Evolutionary conservation across 495 filamentous ascomycete species (phyloP).

Genomic region (Echria macrotheca): DNA sequence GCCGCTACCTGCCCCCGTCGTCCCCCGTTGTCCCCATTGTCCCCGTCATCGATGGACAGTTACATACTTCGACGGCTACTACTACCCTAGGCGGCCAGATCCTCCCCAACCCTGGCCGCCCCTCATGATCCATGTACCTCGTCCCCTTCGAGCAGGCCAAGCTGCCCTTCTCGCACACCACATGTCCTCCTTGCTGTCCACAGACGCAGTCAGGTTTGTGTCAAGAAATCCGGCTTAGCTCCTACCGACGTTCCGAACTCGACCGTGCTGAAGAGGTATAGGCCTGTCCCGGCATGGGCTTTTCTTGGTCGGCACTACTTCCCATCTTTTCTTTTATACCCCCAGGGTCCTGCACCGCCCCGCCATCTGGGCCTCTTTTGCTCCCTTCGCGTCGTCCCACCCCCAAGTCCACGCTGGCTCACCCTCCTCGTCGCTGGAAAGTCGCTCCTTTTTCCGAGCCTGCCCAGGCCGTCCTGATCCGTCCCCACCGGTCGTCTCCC

Average conservation of each 20-base stretch:
- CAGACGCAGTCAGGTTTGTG: constrained; percentile 45
- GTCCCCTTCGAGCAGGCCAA: constrained; percentile 40
- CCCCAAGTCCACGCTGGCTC: constrained; percentile 30
- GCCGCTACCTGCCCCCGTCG: constrained; percentile 16
- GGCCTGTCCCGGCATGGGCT: constrained; percentile 30
- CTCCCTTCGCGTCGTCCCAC: constrained; percentile 33
- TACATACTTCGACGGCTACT: constrained; percentile 31
- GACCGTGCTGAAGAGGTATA: constrained; percentile 40
- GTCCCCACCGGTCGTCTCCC: constrained; percentile 17
- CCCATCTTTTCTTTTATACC: constrained; percentile 40
- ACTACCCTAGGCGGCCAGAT: constrained; percentile 23
- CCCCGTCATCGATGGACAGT: constrained; percentile 42
- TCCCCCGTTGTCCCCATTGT: too few species aligned
- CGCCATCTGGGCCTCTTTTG: constrained; percentile 32
- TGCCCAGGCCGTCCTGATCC: constrained; percentile 11
- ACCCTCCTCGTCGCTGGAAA: constrained; percentile 33
- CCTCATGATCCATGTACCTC: constrained; percentile 30
- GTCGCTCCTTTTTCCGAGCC: constrained; percentile 41
- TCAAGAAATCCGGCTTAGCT: constrained; percentile 48
- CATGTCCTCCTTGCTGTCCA: constrained; percentile 36
- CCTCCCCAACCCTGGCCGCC: constrained; percentile 26
- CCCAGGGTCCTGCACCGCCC: constrained; percentile 41
- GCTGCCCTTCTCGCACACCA: constrained; percentile 41
- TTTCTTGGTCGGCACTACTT: constrained; percentile 30
- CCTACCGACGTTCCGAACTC: constrained; percentile 48